Evolutionary conservation across 129 eudicot species (phyloP), one percentile per base, ranked within the genome.

Genomic region (Tagetes erecta): DNA sequence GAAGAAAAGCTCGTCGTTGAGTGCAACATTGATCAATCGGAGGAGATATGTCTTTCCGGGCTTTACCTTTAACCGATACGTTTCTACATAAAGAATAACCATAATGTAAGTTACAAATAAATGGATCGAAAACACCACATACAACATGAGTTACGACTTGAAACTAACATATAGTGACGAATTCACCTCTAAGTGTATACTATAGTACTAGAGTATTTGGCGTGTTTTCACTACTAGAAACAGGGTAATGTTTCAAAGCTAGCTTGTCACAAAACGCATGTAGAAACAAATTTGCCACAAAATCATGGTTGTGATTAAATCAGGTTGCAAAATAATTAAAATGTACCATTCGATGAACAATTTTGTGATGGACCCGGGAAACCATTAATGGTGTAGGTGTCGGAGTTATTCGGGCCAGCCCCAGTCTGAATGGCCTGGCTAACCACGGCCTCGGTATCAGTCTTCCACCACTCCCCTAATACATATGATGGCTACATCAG

Each of bases 391-490:
- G 92, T 89, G 45, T 65, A 89, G 11, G 90, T 78, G 78, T 90
- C 96, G 0, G 92, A 90, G 10, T 74, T 86, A 35, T 87, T 87
- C 1, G 96, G 96, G 6, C 87, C 91, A 0, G 71, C 92, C 34
- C 96, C 96, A 0, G 85, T 87, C 59, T 81, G 85, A 71, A 83
- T 76, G 8, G 91, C 91, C 62, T 90, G 96, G 80, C 37, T 85
- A 42, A 90, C 69, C 13, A 90, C 89, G 2, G 91, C 87, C 71
- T 87, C 92, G 0, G 90, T 77, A 71, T 90, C 92, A 12, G 78
- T 83, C 37, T 85, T 90, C 88, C 89, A 90, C 96, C 92, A 90
- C 58, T 90, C 92, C 63, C 96, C 96, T 90, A 78, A 78, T 57
- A 1, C 6, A 31, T 45, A 20, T 59, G 39, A 31, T 33, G 3